These are phyloP conservation scores for Suillus alpinus DNA, from an alignment of 768 basidiomycete species.

Conservation along the genomic window DNA sequence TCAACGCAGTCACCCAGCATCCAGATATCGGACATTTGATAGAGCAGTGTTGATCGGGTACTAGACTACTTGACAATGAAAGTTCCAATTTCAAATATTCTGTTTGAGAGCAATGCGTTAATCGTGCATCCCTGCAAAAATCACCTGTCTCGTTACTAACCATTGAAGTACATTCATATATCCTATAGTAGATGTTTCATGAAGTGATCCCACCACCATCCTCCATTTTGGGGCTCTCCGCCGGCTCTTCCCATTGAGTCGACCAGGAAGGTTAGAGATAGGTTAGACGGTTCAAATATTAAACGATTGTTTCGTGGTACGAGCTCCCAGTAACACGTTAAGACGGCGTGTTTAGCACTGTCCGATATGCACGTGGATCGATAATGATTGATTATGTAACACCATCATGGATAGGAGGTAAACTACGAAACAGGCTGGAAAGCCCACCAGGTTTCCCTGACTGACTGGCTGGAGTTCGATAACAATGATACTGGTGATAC, in stretches of 20 bases:
- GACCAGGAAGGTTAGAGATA: neutral
- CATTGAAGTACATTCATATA: neutral
- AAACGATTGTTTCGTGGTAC: neutral
- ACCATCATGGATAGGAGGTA: neutral
- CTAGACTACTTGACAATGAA: neutral
- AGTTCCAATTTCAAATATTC: neutral
- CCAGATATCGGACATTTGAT: constrained; percentile 73
- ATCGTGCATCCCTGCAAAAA: neutral
- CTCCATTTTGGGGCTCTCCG: neutral
- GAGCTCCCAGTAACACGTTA: neutral
- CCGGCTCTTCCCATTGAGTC: neutral
- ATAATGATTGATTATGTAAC: neutral
- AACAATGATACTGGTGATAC: neutral
- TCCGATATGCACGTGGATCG: neutral
- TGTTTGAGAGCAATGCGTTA: neutral
- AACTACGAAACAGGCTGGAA: neutral
- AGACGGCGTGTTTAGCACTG: neutral
- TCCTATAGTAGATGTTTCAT: neutral
- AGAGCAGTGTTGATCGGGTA: constrained; percentile 5
- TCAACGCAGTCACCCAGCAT: constrained; percentile 89
- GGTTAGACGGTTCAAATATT: neutral
- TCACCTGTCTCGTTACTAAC: neutral
- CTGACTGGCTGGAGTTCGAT: neutral
- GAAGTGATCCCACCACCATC: neutral
- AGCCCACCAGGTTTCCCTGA: neutral